A percentile compares a stretch with the other conserved stretches of the same genome.
phyloP scores from a whole-genome alignment of 202 grass and related monocot genomes.

The Miscanthus sacchariflorus region DNA sequence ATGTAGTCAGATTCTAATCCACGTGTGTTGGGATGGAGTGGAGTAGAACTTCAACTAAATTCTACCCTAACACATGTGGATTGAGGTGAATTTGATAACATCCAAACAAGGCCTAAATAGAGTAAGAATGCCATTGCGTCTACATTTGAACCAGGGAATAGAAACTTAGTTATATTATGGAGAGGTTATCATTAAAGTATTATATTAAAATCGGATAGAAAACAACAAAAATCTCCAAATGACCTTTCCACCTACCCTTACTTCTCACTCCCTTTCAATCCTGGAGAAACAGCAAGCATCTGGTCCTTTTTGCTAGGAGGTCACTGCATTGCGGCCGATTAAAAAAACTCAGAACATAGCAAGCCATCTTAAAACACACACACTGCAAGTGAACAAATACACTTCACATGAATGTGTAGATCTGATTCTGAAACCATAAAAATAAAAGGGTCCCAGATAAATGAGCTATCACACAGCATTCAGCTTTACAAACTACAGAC shows the following conservation, averaged over 20 bases:
- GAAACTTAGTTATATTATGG: not conserved
- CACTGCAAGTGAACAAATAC: not conserved
- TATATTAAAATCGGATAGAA: not conserved
- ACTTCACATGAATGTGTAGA: conserved; percentile 32
- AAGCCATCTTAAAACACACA: not conserved
- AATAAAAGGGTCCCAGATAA: conserved; percentile 12
- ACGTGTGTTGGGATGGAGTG: no score
- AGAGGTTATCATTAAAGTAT: not conserved
- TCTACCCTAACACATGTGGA: no score
- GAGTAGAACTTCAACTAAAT: no score
- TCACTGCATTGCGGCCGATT: not conserved
- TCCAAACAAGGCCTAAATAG: not conserved
- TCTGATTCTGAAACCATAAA: conserved; percentile 39
- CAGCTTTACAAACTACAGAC: conserved; percentile 53
- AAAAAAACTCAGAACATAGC: not conserved
- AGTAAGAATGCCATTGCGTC: not conserved
- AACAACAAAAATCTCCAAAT: not conserved
- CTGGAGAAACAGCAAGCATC: not conserved
- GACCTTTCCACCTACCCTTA: not conserved
- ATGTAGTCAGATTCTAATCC: no score
- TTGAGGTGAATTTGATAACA: not conserved
- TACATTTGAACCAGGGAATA: not conserved
- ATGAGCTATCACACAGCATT: conserved; percentile 30
- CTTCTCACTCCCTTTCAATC: not conserved
- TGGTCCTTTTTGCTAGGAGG: conserved; percentile 1